phyloP scores from a whole-genome alignment of 345 rosid species.

The Capsella bursapastoris region DNA sequence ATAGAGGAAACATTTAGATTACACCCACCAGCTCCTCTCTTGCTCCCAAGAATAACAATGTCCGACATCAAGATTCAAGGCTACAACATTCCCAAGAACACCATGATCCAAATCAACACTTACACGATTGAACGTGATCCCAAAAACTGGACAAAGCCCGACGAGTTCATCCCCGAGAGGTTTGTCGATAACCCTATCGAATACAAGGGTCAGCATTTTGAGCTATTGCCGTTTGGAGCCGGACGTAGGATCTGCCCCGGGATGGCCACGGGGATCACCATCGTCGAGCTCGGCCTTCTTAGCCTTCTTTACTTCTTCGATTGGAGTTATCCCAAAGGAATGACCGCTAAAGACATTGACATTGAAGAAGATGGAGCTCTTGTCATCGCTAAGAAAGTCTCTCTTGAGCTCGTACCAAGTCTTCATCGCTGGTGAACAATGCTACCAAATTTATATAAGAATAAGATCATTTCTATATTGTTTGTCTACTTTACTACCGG shows the following conservation, averaged over 20 bases:
- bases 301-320: constrained; percentile 45
- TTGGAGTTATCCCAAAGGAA: constrained; percentile 36
- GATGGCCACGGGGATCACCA: constrained; percentile 39
- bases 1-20: constrained; percentile 42
- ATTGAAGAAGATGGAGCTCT: constrained; percentile 39
- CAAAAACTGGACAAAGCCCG: constrained; percentile 50
- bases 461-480: not conserved
- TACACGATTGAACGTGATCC: constrained; percentile 63
- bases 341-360: constrained; percentile 34
- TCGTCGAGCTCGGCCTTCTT: constrained; percentile 41
- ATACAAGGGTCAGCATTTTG: constrained; percentile 54
- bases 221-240: constrained; percentile 59
- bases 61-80: constrained; percentile 41
- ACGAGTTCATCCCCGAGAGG: constrained; percentile 55
- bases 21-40: constrained; percentile 44
- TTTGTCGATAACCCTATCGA: constrained; percentile 50
- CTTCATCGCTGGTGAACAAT: constrained; percentile 33
- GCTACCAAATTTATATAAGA: not conserved
- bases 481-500: not conserved
- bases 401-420: constrained; percentile 31
- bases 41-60: constrained; percentile 42
- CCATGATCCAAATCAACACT: constrained; percentile 48
- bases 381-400: constrained; percentile 37
- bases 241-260: constrained; percentile 46
- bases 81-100: constrained; percentile 39